phyloP scores from a whole-genome alignment of 495 filamentous ascomycete species.

The Hyaloscypha bicolor region DNA sequence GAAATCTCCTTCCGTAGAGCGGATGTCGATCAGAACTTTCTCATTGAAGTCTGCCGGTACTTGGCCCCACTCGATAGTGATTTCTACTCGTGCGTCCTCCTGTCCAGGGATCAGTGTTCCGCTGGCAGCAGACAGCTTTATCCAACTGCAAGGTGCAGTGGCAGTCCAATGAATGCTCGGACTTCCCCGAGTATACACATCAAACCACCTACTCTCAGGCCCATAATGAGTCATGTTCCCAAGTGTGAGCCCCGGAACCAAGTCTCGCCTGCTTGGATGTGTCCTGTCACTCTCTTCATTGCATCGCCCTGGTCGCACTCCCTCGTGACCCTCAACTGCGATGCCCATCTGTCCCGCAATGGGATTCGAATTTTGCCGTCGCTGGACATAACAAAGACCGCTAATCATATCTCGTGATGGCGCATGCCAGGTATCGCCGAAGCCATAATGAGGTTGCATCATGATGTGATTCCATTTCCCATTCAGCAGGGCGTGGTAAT shows the following conservation, averaged over 20 bases:
- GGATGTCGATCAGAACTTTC: slow-evolving; percentile 43
- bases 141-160: slow-evolving; percentile 53
- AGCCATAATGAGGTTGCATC: slow-evolving; percentile 40
- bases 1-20: slow-evolving; percentile 47
- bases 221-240: slow-evolving; percentile 62
- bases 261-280: slow-evolving; percentile 49
- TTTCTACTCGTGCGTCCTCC: slow-evolving; percentile 56
- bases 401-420: slow-evolving; percentile 41
- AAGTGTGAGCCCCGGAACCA: slow-evolving; percentile 40
- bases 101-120: slow-evolving; percentile 50
- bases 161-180: slow-evolving; percentile 57
- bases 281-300: slow-evolving; percentile 66
- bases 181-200: slow-evolving; percentile 65
- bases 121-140: slow-evolving; percentile 54
- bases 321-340: slow-evolving; percentile 57
- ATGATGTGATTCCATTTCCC: slow-evolving; percentile 78
- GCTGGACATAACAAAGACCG: slow-evolving; percentile 59
- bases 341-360: slow-evolving; percentile 65
- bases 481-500: slow-evolving; percentile 61
- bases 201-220: slow-evolving; percentile 58
- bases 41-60: slow-evolving; percentile 51
- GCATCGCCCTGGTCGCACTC: slow-evolving; percentile 54
- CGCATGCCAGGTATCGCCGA: slow-evolving; percentile 22
- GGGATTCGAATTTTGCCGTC: slow-evolving; percentile 54
- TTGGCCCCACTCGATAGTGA: slow-evolving; percentile 61